Conservation (phyloP, 2,329 filamentous ascomycete species). For the Phymatotrichopsis omnivora region DNA sequence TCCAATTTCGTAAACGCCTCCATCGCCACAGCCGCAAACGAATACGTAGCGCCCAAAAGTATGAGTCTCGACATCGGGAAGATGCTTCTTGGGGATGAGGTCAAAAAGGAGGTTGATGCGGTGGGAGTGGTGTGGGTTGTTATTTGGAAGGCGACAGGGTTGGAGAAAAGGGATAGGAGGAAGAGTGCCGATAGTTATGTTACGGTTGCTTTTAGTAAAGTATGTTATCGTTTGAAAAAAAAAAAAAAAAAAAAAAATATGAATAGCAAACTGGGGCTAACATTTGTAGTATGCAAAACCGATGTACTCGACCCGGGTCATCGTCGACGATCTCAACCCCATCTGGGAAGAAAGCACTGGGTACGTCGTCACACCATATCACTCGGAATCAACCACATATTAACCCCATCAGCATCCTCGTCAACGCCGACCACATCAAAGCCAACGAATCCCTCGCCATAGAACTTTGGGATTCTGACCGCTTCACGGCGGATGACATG, state of each 20-base stretch:
- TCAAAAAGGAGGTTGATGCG: slow-evolving; percentile 79
- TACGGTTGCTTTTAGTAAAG: slow-evolving; percentile 89
- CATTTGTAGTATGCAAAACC: slow-evolving; percentile 59
- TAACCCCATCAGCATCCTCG: slow-evolving; percentile 48
- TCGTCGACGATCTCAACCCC: slow-evolving; percentile 87
- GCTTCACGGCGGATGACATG: slow-evolving; percentile 80
- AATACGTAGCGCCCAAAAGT: slow-evolving; percentile 91
- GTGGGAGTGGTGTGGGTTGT: slow-evolving; percentile 85
- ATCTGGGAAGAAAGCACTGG: slow-evolving; percentile 79
- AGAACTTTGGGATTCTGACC: slow-evolving; percentile 92
- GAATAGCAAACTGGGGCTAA: too few relatives aligned
- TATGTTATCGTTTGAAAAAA: too few relatives aligned
- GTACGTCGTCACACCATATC: not conserved
- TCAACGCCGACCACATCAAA: slow-evolving; percentile 83
- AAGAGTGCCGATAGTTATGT: slow-evolving; percentile 93
- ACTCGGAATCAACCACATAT: not conserved
- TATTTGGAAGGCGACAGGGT: slow-evolving; percentile 74
- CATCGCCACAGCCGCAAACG: slow-evolving; percentile 71
- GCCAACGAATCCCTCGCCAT: slow-evolving; percentile 87
- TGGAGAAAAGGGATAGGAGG: slow-evolving; percentile 87
- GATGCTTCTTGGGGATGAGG: slow-evolving; percentile 81
- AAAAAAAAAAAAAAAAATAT: too few relatives aligned
- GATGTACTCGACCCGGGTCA: slow-evolving; percentile 94
- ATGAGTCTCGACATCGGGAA: slow-evolving; percentile 81
- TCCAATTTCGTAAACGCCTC: slow-evolving; percentile 96